phyloP scores from a whole-genome alignment of 805 yeast species.

The Candida sanyiensis region DNA sequence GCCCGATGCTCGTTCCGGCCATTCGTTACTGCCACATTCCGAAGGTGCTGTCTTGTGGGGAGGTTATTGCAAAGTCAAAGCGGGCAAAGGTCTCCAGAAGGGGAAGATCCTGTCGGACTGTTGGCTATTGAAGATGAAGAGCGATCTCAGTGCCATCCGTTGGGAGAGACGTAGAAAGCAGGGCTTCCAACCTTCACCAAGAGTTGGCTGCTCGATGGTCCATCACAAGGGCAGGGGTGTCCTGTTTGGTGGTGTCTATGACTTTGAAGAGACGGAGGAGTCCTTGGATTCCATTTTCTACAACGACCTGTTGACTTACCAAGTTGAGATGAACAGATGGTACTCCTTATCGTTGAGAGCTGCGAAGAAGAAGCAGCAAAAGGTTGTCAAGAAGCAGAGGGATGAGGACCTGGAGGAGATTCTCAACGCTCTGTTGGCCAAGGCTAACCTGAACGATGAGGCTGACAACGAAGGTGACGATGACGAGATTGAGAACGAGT shows the following conservation, averaged over 20 bases:
- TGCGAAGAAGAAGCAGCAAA: slow-evolving; percentile 45
- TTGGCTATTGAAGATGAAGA: slow-evolving; percentile 84
- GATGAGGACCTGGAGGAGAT: slow-evolving; percentile 75
- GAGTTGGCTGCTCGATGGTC: slow-evolving; percentile 92
- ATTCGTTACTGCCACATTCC: slow-evolving; percentile 69
- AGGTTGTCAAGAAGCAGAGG: slow-evolving; percentile 40
- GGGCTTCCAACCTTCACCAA: slow-evolving; percentile 84
- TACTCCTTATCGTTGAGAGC: slow-evolving; percentile 61
- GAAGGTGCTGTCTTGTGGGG: slow-evolving; percentile 89
- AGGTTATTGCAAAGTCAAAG: slow-evolving; percentile 91
- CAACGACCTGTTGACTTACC: slow-evolving; percentile 76
- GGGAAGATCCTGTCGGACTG: slow-evolving; percentile 85
- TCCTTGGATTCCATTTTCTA: slow-evolving; percentile 77
- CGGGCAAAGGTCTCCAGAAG: slow-evolving; percentile 79
- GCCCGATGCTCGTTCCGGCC: slow-evolving; percentile 94
- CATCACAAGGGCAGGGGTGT: slow-evolving; percentile 89
- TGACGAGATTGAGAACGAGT: slow-evolving; percentile 45
- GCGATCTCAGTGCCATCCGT: slow-evolving; percentile 63
- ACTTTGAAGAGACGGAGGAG: slow-evolving; percentile 93
- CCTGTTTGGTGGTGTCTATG: slow-evolving; percentile 92
- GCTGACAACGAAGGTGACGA: slow-evolving; percentile 36
- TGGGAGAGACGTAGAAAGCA: slow-evolving; percentile 90
- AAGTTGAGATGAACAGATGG: slow-evolving; percentile 86
- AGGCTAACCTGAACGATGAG: slow-evolving; percentile 55
- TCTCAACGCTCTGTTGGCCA: slow-evolving; percentile 64